These are phyloP conservation scores for Monilinia laxa DNA, from an alignment of 2,329 filamentous ascomycete genomes.

Conservation along the genomic window DNA sequence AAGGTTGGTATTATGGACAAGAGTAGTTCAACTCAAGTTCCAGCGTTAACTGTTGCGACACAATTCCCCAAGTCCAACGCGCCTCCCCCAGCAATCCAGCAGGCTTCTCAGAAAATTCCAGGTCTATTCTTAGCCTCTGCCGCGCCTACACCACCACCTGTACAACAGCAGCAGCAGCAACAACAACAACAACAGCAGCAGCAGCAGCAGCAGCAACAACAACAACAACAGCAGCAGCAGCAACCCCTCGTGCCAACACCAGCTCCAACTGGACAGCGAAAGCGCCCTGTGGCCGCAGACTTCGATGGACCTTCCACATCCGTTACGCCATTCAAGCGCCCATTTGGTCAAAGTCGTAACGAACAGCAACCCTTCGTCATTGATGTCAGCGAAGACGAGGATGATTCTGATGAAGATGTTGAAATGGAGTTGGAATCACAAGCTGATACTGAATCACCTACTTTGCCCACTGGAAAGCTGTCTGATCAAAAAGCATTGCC, in stretches of 20 bases:
- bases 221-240: background rate
- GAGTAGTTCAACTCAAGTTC: conserved; percentile 8
- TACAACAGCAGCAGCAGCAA: conserved; percentile 7
- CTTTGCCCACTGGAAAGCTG: conserved; percentile 28
- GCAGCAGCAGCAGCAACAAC: background rate
- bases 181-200: background rate
- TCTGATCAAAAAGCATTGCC: conserved; percentile 30
- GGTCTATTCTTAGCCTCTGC: conserved; percentile 38
- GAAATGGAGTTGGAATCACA: conserved; percentile 64
- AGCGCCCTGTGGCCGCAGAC: conserved; percentile 68
- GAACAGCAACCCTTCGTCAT: conserved; percentile 70
- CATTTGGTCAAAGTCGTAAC: conserved; percentile 58
- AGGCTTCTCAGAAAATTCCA: conserved; percentile 27
- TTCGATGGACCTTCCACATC: conserved; percentile 57
- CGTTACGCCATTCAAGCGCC: conserved; percentile 48
- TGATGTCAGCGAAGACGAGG: conserved; percentile 77
- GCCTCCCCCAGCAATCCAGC: conserved; percentile 7
- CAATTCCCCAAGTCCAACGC: conserved; percentile 5
- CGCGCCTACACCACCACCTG: conserved; percentile 22
- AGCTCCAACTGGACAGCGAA: conserved; percentile 41
- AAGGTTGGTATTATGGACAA: conserved; percentile 1
- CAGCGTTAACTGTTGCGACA: conserved; percentile 6
- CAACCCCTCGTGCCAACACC: conserved; percentile 8
- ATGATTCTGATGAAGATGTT: conserved; percentile 59
- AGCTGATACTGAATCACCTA: conserved; percentile 46